phyloP scores from a whole-genome alignment of 2,329 filamentous ascomycete genomes.

The Neofusicoccum ribis region DNA sequence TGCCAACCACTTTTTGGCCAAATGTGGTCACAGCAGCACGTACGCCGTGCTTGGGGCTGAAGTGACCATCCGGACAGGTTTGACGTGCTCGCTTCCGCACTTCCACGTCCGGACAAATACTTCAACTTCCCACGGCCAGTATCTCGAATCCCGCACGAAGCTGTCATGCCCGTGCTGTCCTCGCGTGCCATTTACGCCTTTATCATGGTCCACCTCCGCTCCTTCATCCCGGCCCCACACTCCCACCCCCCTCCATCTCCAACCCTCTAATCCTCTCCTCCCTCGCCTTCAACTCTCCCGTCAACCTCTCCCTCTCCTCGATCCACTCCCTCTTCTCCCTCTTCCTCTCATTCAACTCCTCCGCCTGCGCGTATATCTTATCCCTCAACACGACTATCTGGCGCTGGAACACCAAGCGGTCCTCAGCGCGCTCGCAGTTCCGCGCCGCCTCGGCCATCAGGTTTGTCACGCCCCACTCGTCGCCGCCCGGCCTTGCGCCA shows the following conservation, averaged over 20 bases:
- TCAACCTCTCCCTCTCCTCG: not conserved
- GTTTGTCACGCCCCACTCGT: not conserved
- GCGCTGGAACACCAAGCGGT: not conserved
- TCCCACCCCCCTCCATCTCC: not conserved
- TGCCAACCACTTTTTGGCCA: no score
- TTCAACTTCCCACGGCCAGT: no score
- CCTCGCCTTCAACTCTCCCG: not conserved
- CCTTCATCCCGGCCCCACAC: no score
- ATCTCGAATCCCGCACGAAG: no score
- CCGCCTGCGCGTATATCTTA: constrained; percentile 3
- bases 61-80: no score
- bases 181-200: no score
- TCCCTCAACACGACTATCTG: constrained; percentile 7
- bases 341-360: not conserved
- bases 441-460: constrained; percentile 16
- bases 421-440: constrained; percentile 4
- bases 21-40: no score
- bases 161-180: no score
- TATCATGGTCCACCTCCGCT: no score
- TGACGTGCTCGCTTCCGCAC: no score
- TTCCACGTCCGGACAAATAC: no score
- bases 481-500: not conserved
- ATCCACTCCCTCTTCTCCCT: not conserved
- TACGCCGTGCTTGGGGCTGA: no score
- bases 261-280: not conserved